Evolutionary conservation across 2,329 filamentous ascomycete genomes (phyloP), one percentile per base, ranked within the genome.

Genomic region (Calycina herbarum): DNA sequence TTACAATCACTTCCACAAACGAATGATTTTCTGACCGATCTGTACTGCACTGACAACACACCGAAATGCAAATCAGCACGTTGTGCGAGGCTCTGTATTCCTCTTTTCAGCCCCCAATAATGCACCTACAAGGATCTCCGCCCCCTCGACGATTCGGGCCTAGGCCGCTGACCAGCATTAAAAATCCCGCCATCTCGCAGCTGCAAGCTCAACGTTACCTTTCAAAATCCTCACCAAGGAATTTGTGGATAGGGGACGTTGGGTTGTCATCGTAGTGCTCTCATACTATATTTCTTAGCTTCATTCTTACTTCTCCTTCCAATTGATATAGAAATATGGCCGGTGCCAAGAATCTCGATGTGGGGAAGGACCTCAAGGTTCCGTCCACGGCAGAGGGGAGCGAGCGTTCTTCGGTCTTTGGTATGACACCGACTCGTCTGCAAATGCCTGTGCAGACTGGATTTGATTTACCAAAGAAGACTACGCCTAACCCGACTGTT

Each of bases 41-140:
- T n/a, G 29, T 11, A 33, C 56, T 31, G n/a, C 56, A 35, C 31
- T 59, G 31, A 35, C 31, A 24, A 38, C 57, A 59, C n/a, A 35
- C 2, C 35, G 31, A 20, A 35, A 59, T 35, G 6, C 7, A 59
- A 13, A 24, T 13, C 31, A 59, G 31, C 20, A 33, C 10, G 13
- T 13, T 35, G 31, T 35, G 35, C 31, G 29, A 59, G 57, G 57
- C n/a, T 60, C 27, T 42, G 20, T 42, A 60, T n/a, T 58, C 57
- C 57, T 3, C 6, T 17, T 45, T 42, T 29, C 17, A 42, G 58
- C n/a, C 38, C 56, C 56, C 33, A 57, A 13, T 17, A 17, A 2
- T 51, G 24, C 45, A 35, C 38, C 33, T 45, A 38, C 61, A 63
- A 35, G 51, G 61, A 57, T 63, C 48, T 38, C 33, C 61, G 51